These are phyloP conservation scores for Oropetium thomaeum DNA, from an alignment of 176 grass and related monocot species.

Conservation along the genomic window DNA sequence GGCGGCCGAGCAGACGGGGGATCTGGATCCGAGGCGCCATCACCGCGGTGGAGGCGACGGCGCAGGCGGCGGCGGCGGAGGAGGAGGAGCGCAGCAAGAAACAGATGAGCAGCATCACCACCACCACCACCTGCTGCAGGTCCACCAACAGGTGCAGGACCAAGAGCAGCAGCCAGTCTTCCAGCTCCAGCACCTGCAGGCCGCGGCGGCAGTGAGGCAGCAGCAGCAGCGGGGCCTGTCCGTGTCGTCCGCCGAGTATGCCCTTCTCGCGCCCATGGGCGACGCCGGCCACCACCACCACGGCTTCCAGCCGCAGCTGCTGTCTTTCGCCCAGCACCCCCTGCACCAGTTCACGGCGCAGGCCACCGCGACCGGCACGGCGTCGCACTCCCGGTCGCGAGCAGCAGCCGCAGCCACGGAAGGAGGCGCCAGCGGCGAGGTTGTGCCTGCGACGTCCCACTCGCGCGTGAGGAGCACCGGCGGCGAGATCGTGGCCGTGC, in stretches of 20 bases:
- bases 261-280: conserved; percentile 62
- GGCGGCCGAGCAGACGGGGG: conserved; percentile 42
- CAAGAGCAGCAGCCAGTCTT: conserved; percentile 34
- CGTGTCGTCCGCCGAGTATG: conserved; percentile 73
- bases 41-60: conserved; percentile 56
- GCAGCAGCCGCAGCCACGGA: conserved; percentile 1
- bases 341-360: conserved; percentile 56
- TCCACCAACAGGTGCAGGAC: conserved; percentile 38
- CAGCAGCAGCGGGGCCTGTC: background rate
- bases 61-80: conserved; percentile 24
- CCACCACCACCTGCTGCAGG: conserved; percentile 34
- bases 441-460: conserved; percentile 30
- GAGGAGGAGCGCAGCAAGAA: conserved; percentile 23
- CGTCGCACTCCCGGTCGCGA: conserved; percentile 33
- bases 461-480: conserved; percentile 47
- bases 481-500: conserved; percentile 81
- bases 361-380: background rate
- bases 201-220: conserved; percentile 54
- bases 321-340: conserved; percentile 48
- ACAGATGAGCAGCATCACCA: conserved; percentile 27
- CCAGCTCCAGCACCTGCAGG: conserved; percentile 50
- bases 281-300: conserved; percentile 44
- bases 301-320: conserved; percentile 51
- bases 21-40: conserved; percentile 95
- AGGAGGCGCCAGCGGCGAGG: conserved; percentile 34